These are phyloP conservation scores for Claviceps cyperi DNA, from an alignment of 2,329 filamentous ascomycete genomes.

Conservation along the genomic window DNA sequence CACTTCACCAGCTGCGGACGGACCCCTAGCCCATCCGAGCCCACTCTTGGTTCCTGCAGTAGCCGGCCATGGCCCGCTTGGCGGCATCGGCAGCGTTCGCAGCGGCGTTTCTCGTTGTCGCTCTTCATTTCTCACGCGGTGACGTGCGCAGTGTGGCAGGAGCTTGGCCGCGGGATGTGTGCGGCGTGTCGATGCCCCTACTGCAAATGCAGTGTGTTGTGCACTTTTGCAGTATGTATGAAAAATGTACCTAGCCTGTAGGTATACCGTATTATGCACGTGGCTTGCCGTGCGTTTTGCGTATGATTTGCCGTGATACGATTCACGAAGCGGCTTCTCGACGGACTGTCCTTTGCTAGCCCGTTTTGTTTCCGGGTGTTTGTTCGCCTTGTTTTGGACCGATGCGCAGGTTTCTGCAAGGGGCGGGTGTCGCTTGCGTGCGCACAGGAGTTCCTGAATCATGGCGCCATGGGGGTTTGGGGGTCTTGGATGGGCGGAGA, in stretches of 20 bases:
- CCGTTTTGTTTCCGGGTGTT: background rate
- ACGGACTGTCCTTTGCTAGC: background rate
- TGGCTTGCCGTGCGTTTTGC: too few relatives aligned
- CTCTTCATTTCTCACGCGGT: slow-evolving; percentile 5
- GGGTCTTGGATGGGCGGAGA: background rate
- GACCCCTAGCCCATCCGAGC: background rate
- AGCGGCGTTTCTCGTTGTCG: background rate
- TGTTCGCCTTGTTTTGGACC: too few relatives aligned
- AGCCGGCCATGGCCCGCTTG: background rate
- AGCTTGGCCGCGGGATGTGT: too few relatives aligned
- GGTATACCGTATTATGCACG: too few relatives aligned
- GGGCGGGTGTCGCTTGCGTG: background rate
- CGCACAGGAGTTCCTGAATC: background rate
- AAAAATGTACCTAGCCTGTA: too few relatives aligned
- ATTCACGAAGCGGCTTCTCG: background rate
- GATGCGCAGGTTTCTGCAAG: background rate
- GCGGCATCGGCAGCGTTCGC: background rate
- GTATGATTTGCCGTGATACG: too few relatives aligned
- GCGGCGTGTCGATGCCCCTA: too few relatives aligned
- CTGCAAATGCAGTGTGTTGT: too few relatives aligned
- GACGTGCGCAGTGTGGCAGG: background rate
- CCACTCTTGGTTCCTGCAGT: background rate
- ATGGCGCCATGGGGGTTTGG: background rate
- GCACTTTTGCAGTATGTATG: too few relatives aligned
- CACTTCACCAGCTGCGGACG: too few relatives aligned